Evolutionary conservation across 495 filamentous ascomycete species (phyloP).

Genomic region (Xylaria acuta): DNA sequence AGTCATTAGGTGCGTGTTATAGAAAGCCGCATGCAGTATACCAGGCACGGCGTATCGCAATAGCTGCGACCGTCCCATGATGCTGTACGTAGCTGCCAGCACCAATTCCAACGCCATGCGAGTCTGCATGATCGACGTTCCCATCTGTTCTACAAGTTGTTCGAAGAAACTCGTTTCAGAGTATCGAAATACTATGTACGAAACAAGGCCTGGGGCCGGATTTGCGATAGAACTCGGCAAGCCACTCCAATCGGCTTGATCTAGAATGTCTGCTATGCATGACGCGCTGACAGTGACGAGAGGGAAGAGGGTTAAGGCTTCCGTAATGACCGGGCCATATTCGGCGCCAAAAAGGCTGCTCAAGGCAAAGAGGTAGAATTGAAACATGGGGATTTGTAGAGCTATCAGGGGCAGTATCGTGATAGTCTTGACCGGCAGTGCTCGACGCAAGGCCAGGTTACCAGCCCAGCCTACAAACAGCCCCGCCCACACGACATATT

Average conservation of each 20-base stretch:
- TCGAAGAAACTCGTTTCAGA: slow-evolving; percentile 59
- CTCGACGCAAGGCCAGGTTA: slow-evolving; percentile 57
- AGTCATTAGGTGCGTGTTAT: slow-evolving; percentile 74
- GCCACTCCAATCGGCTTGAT: slow-evolving; percentile 61
- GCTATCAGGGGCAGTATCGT: slow-evolving; percentile 70
- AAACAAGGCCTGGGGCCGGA: slow-evolving; percentile 63
- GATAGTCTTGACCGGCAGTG: slow-evolving; percentile 47
- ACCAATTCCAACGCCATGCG: slow-evolving; percentile 73
- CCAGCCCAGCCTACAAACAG: slow-evolving; percentile 67
- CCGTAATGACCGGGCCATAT: slow-evolving; percentile 76
- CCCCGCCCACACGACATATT: slow-evolving; percentile 65
- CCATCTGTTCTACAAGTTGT: slow-evolving; percentile 63
- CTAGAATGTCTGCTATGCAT: slow-evolving; percentile 67
- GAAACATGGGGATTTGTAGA: slow-evolving; percentile 72
- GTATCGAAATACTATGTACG: slow-evolving; percentile 68
- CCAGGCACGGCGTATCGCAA: slow-evolving; percentile 70
- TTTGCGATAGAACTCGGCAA: slow-evolving; percentile 63
- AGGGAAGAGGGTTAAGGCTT: slow-evolving; percentile 73
- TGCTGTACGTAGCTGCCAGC: slow-evolving; percentile 65
- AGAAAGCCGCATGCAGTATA: slow-evolving; percentile 69
- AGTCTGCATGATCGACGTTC: slow-evolving; percentile 67
- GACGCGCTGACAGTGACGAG: slow-evolving; percentile 71
- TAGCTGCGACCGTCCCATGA: slow-evolving; percentile 71
- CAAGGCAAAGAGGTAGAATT: slow-evolving; percentile 69
- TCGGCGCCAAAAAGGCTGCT: slow-evolving; percentile 69